Evolutionary conservation across 495 filamentous ascomycete genomes (phyloP).

Genomic region (Bombardia bombarda): DNA sequence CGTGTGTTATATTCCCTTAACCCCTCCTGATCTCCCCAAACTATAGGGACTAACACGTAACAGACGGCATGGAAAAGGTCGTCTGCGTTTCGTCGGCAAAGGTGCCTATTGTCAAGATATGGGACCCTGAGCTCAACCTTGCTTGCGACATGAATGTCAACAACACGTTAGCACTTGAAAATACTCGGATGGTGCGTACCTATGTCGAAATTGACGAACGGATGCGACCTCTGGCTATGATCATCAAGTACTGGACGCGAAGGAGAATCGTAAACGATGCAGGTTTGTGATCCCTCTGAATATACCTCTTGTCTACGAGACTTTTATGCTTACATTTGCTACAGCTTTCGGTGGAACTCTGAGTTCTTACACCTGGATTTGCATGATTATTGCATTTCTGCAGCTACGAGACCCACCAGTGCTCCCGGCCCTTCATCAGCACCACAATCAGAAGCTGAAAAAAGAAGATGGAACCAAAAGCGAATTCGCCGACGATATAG

Average conservation of each 20-base stretch:
- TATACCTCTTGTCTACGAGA: neutral
- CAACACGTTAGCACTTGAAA: slow-evolving; percentile 87
- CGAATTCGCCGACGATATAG: slow-evolving; percentile 79
- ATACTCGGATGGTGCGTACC: slow-evolving; percentile 95
- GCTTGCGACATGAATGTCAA: slow-evolving; percentile 99
- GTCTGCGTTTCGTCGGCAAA: slow-evolving; percentile 90
- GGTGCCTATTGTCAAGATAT: slow-evolving; percentile 97
- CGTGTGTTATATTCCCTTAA: no score
- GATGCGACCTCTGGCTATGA: slow-evolving; percentile 88
- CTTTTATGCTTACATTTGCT: slow-evolving; percentile 5
- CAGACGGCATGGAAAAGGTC: slow-evolving; percentile 94
- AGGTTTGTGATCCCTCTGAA: slow-evolving; percentile 64
- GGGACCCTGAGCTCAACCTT: slow-evolving; percentile 85
- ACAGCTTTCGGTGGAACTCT: slow-evolving; percentile 85
- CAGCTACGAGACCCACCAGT: slow-evolving; percentile 85
- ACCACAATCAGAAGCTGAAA: slow-evolving; percentile 52
- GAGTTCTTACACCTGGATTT: slow-evolving; percentile 99
- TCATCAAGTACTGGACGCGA: slow-evolving; percentile 95
- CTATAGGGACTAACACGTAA: slow-evolving; percentile 15
- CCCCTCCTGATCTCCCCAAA: neutral
- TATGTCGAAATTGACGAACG: slow-evolving; percentile 92
- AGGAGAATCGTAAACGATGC: slow-evolving; percentile 89
- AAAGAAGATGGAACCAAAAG: slow-evolving; percentile 55
- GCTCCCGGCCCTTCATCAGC: slow-evolving; percentile 77
- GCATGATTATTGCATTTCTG: slow-evolving; percentile 93